These are phyloP conservation scores for Lachancea lanzarotensis DNA, from an alignment of 805 yeast genomes.

Conservation along the genomic window DNA sequence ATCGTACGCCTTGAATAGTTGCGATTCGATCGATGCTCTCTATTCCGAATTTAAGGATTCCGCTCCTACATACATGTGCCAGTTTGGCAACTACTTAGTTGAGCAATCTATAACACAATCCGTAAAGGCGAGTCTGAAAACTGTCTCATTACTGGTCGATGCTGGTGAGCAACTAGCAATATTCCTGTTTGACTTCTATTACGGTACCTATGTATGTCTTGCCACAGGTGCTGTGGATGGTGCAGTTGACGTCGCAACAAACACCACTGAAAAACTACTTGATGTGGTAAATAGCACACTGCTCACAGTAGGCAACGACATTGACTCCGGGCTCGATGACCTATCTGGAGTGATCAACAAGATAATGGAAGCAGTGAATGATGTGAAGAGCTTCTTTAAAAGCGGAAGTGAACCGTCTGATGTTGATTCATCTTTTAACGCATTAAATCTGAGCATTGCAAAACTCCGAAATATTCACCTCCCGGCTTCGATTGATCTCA, in stretches of 20 bases:
- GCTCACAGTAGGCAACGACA: conserved; percentile 45
- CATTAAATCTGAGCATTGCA: conserved; percentile 53
- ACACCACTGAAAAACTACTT: conserved; percentile 61
- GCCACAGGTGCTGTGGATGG: conserved; percentile 69
- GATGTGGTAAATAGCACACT: conserved; percentile 56
- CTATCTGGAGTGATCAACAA: conserved; percentile 53
- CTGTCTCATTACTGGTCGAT: conserved; percentile 43
- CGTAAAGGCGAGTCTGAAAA: conserved; percentile 39
- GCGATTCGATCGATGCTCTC: conserved; percentile 41
- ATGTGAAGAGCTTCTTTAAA: conserved; percentile 50
- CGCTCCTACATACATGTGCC: conserved; percentile 52
- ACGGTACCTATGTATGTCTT: conserved; percentile 86
- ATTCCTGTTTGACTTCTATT: conserved; percentile 61
- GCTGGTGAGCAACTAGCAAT: conserved; percentile 53
- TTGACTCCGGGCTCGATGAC: conserved; percentile 61
- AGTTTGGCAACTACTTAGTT: conserved; percentile 47
- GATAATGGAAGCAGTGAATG: conserved; percentile 44
- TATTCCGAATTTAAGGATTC: conserved; percentile 33
- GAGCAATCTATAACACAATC: conserved; percentile 42
- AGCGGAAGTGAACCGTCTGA: conserved; percentile 34
- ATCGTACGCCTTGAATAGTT: conserved; percentile 36
- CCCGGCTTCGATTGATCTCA: conserved; percentile 55
- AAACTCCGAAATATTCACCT: conserved; percentile 54
- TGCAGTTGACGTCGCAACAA: conserved; percentile 62
- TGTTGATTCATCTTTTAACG: conserved; percentile 33